These are phyloP conservation scores for Erythrobasidium yunnanense DNA, from an alignment of 768 basidiomycete species.

Conservation along the genomic window DNA sequence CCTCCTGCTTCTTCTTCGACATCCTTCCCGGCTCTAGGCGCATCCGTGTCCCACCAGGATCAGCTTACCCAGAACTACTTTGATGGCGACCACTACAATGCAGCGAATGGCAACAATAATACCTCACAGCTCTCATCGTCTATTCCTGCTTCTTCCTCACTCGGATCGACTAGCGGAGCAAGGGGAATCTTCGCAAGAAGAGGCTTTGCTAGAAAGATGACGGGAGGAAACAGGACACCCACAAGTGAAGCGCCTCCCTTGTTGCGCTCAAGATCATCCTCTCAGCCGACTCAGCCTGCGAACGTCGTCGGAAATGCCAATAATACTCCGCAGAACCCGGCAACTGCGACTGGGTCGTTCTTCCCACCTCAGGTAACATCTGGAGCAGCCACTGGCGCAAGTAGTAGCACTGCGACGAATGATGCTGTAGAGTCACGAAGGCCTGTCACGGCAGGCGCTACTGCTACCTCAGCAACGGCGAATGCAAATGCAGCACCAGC, in stretches of 20 bases:
- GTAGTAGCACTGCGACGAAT: not conserved
- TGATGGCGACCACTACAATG: not conserved
- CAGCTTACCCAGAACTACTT: not conserved
- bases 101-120: not conserved
- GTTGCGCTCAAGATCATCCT: slow-evolving; percentile 1
- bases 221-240: slow-evolving; percentile 2
- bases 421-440: not conserved
- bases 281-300: slow-evolving; percentile 11
- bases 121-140: not conserved
- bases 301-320: not conserved
- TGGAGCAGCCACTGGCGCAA: not conserved
- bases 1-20: not conserved
- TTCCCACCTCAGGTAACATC: not conserved
- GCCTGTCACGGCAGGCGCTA: not conserved
- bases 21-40: not conserved
- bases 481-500: not conserved
- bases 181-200: slow-evolving; percentile 8
- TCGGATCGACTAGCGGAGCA: not conserved
- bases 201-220: slow-evolving; percentile 12
- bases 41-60: not conserved
- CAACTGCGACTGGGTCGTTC: not conserved
- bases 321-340: not conserved
- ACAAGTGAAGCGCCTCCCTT: slow-evolving; percentile 8
- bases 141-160: not conserved
- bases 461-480: not conserved